Conservation (phyloP, 2,329 filamentous ascomycete species). For the Alternaria burnsii region DNA sequence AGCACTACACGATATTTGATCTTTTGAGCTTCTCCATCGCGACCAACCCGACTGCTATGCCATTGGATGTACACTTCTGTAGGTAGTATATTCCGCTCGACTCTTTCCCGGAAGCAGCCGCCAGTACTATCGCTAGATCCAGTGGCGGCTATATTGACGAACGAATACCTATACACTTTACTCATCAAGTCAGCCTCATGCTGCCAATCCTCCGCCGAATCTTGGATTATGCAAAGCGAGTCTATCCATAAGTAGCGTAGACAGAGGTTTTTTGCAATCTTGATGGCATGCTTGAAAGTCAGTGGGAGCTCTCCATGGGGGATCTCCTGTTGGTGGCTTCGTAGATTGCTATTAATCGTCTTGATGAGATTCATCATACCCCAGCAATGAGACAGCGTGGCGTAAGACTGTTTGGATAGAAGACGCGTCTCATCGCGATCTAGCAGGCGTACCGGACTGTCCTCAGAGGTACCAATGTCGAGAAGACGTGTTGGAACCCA, state of each 20-base stretch:
- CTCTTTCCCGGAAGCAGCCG: too few relatives aligned
- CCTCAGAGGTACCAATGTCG: neutral
- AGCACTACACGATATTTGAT: too few relatives aligned
- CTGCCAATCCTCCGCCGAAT: too few relatives aligned
- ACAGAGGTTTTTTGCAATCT: neutral
- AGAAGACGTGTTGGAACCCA: constrained; percentile 1
- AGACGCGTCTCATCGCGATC: neutral
- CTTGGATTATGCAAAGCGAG: too few relatives aligned
- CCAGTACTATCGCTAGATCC: too few relatives aligned
- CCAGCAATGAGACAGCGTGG: constrained; percentile 9
- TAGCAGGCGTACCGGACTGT: neutral
- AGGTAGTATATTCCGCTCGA: too few relatives aligned
- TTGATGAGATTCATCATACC: neutral
- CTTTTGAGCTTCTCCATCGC: too few relatives aligned
- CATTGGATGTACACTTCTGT: too few relatives aligned
- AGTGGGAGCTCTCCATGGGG: neutral
- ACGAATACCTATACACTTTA: too few relatives aligned
- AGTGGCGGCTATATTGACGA: too few relatives aligned
- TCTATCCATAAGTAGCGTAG: constrained; percentile 11
- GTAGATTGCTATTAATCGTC: neutral
- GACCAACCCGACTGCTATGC: too few relatives aligned
- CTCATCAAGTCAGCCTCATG: too few relatives aligned
- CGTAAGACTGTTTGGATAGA: neutral
- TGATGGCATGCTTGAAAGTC: neutral
- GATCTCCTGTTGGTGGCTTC: neutral